Evolutionary conservation across 1,139 yeast genomes (phyloP).

Genomic region (Suhomyces coccinellae): DNA sequence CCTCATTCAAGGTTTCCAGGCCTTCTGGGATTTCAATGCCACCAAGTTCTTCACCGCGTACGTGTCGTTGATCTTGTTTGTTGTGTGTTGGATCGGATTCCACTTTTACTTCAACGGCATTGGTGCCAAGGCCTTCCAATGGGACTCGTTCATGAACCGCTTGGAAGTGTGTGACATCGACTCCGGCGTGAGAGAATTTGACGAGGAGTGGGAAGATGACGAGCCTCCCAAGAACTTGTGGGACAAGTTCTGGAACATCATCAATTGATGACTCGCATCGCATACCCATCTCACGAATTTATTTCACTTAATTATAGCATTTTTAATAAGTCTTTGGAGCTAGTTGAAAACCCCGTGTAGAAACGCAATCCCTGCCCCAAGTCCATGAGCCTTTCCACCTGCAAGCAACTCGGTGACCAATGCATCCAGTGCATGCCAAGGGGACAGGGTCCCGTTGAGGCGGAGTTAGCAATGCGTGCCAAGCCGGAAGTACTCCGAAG

Average conservation of each 20-base stretch:
- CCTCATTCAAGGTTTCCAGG: constrained; percentile 69
- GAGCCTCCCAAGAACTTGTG: constrained; percentile 46
- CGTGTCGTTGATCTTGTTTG: constrained; percentile 59
- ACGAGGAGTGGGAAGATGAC: constrained; percentile 53
- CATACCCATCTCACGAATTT: background rate
- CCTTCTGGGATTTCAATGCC: constrained; percentile 57
- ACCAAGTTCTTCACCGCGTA: constrained; percentile 65
- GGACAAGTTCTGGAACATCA: constrained; percentile 53
- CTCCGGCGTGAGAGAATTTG: constrained; percentile 59
- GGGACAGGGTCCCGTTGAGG: no score
- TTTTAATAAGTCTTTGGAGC: background rate
- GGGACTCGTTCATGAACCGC: constrained; percentile 38
- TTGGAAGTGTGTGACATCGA: constrained; percentile 62
- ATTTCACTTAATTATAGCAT: constrained; percentile 2
- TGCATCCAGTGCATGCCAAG: no score
- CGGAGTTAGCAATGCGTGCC: background rate
- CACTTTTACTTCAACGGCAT: constrained; percentile 50
- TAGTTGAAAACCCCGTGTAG: no score
- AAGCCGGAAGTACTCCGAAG: background rate
- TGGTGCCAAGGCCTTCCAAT: constrained; percentile 31
- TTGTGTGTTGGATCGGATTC: constrained; percentile 50
- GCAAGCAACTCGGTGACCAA: no score
- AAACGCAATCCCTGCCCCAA: no score
- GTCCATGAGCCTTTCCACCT: no score
- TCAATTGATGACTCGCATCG: constrained; percentile 9